phyloP scores from a whole-genome alignment of 805 yeast species.

The Metschnikowia amazonensis region DNA sequence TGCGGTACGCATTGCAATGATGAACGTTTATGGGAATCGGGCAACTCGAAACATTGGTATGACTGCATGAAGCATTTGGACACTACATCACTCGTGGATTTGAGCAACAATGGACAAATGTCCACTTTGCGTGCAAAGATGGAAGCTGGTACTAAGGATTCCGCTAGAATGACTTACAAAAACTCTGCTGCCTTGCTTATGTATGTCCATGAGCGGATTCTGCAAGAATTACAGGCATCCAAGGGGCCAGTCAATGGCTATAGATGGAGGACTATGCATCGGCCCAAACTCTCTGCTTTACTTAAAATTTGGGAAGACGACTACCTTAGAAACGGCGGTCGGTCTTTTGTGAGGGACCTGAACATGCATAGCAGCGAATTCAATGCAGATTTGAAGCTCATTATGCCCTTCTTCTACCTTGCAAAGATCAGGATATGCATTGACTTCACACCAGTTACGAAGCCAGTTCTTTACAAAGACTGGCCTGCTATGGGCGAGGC shows the following conservation, averaged over 20 bases:
- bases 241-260: slow-evolving; percentile 45
- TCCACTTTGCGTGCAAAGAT: slow-evolving; percentile 45
- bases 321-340: slow-evolving; percentile 61
- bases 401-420: slow-evolving; percentile 61
- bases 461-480: slow-evolving; percentile 59
- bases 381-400: slow-evolving; percentile 56
- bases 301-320: slow-evolving; percentile 66
- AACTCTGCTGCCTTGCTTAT: slow-evolving; percentile 55
- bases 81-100: slow-evolving; percentile 38
- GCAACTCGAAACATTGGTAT: slow-evolving; percentile 50
- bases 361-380: slow-evolving; percentile 47
- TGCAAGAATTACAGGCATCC: slow-evolving; percentile 33
- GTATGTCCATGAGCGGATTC: slow-evolving; percentile 65
- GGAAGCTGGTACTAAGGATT: slow-evolving; percentile 33
- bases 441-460: slow-evolving; percentile 57
- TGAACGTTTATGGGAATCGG: slow-evolving; percentile 59
- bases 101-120: slow-evolving; percentile 54
- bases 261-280: slow-evolving; percentile 61
- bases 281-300: slow-evolving; percentile 56
- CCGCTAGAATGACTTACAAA: slow-evolving; percentile 42
- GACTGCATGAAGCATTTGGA: slow-evolving; percentile 16
- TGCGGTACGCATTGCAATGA: slow-evolving; percentile 64
- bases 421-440: slow-evolving; percentile 65
- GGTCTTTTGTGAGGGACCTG: slow-evolving; percentile 49
- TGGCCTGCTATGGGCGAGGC: slow-evolving; percentile 63